Base-by-base conservation (phyloP, 305 asterid genomes). In the Fraxinus latifolia region DNA sequence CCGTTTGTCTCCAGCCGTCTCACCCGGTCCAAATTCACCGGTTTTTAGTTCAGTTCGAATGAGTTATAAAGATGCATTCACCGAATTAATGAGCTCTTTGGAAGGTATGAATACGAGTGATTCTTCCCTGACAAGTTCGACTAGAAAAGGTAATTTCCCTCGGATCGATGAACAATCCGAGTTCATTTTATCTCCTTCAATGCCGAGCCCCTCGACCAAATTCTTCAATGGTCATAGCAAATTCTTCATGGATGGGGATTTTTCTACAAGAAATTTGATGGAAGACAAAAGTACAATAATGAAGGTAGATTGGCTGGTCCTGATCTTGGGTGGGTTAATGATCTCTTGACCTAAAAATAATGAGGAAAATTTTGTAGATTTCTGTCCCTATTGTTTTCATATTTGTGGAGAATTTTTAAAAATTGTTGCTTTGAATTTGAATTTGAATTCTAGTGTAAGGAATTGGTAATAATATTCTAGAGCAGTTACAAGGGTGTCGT, bases 281-380 rank as follows among this genome's bases (percentile, higher is more conserved):
- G 92, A 89, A 36, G 92, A 86, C 12, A 71, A 77, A 82, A 86
- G 86, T 80, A 60, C 82, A 77, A 80, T 78, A 47, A 11, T 42
- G 90, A 90, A 19, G 81, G 62, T 27, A 83, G 82, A 3, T 72
- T 82, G 80, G 87, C 84, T 67, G 98, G 94, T 65, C 97, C 97
- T 2, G 97, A 94, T 89, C 87, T 94, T 17, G 94, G 89, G 31
- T 92, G 97, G 98, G 95, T 94, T 39, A 92, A 94, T 83, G 97
- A 92, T 88, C 89, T 94, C 25, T 88, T 94, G 58, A 94, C 97
- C 62, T 94, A 21, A 44, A 72, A 47, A 14, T 77, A 79, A 78
- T 14, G 37, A 60, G 19, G 58, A 14, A 47, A 44, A 11, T 44
- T 44, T 44, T 44, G 58, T 12, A 75, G 82, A 32, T 78, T 73